phyloP scores from a whole-genome alignment of 352 stramenopile genomes.

The Phytophthora pinifolia region DNA sequence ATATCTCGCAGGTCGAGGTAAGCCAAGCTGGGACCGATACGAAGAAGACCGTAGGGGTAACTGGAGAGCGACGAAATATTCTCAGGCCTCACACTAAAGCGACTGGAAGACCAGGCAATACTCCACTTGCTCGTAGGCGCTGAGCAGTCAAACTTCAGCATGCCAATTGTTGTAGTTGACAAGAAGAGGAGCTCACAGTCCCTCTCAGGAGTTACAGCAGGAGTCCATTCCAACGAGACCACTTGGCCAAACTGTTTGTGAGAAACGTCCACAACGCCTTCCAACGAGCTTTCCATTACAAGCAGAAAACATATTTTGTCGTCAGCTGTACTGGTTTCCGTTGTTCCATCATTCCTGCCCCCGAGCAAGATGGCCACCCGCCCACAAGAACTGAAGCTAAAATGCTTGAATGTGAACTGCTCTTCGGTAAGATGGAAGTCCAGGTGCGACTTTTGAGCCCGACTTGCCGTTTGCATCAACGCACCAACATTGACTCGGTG shows the following conservation, averaged over 20 bases:
- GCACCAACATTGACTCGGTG: slow-evolving; percentile 43
- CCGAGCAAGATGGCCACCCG: slow-evolving; percentile 58
- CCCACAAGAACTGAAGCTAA: slow-evolving; percentile 57
- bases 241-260: slow-evolving; percentile 64
- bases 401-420: slow-evolving; percentile 45
- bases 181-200: slow-evolving; percentile 66
- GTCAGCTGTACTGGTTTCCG: slow-evolving; percentile 13
- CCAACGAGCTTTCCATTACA: slow-evolving; percentile 46
- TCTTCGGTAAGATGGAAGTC: slow-evolving; percentile 45
- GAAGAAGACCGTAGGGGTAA: slow-evolving; percentile 54
- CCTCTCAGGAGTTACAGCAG: slow-evolving; percentile 44
- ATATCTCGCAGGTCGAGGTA: slow-evolving; percentile 64
- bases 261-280: slow-evolving; percentile 54
- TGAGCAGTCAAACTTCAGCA: slow-evolving; percentile 55
- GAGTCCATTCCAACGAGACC: slow-evolving; percentile 68
- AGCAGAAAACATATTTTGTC: slow-evolving; percentile 55
- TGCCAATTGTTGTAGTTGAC: slow-evolving; percentile 60
- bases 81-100: slow-evolving; percentile 53
- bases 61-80: slow-evolving; percentile 49
- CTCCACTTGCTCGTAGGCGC: slow-evolving; percentile 47
- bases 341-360: slow-evolving; percentile 4
- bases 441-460: slow-evolving; percentile 27
- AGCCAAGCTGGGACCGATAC: slow-evolving; percentile 50
- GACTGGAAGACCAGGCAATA: slow-evolving; percentile 62
- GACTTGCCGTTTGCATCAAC: slow-evolving; percentile 28